Percentiles rank a stretch among this genome's conserved stretches.
phyloP scores from a whole-genome alignment of 2,329 filamentous ascomycete genomes.

The Alternaria infectoria region DNA sequence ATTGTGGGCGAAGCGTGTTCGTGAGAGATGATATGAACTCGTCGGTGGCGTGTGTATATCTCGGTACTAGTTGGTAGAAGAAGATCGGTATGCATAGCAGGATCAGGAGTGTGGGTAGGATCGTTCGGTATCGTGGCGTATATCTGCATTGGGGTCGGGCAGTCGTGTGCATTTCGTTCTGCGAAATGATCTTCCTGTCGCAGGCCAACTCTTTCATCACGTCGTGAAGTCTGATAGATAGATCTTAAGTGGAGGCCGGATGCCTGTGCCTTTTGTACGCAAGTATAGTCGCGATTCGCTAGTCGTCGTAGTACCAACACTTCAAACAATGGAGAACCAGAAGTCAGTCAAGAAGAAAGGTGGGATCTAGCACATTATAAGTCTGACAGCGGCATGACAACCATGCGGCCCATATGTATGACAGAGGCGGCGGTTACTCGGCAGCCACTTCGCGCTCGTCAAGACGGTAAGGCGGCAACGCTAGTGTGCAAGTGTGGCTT shows the following conservation, averaged over 20 bases:
- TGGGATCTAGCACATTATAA: background rate
- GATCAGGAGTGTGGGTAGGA: slow-evolving; percentile 2
- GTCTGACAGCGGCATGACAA: background rate
- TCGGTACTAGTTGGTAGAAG: slow-evolving; percentile 12
- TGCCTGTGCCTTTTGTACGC: background rate
- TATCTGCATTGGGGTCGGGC: background rate
- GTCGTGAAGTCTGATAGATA: background rate
- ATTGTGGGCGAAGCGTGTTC: background rate
- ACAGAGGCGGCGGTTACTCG: slow-evolving; percentile 4
- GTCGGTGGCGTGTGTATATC: background rate
- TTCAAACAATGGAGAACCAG: background rate
- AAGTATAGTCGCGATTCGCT: background rate
- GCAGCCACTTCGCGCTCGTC: slow-evolving; percentile 2
- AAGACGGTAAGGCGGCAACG: slow-evolving; percentile 10
- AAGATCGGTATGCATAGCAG: slow-evolving; percentile 10
- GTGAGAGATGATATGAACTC: background rate
- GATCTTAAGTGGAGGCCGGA: background rate
- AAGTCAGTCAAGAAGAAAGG: background rate
- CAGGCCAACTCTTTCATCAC: background rate
- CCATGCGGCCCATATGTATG: slow-evolving; percentile 2
- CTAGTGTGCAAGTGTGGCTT: slow-evolving; percentile 7
- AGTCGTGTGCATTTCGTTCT: background rate
- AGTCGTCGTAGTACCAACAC: background rate
- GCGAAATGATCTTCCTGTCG: background rate
- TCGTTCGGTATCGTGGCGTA: background rate